phyloP scores from a whole-genome alignment of 768 basidiomycete species.

The Gloeopeniophorella convolvens region DNA sequence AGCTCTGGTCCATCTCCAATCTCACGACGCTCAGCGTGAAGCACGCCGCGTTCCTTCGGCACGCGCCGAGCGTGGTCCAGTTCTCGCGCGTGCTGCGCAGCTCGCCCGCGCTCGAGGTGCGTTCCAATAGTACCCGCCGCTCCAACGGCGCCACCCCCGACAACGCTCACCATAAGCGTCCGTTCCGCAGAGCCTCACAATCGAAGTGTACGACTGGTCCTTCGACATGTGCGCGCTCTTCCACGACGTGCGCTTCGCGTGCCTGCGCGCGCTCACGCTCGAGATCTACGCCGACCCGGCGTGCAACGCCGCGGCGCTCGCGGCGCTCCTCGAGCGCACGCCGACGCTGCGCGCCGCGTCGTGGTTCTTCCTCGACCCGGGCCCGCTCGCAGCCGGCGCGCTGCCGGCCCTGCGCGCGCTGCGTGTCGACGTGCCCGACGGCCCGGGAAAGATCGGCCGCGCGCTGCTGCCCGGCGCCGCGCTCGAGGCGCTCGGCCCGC shows the following conservation, averaged over 20 bases:
- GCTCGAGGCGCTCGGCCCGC: neutral
- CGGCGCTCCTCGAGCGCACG: constrained; percentile 2
- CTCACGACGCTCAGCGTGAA: constrained; percentile 3
- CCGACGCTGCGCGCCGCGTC: neutral
- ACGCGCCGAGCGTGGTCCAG: neutral
- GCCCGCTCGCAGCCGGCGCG: neutral
- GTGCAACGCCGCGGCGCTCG: neutral
- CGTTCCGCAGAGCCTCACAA: constrained; percentile 9
- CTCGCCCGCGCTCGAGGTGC: constrained; percentile 4
- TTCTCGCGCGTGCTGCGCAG: neutral
- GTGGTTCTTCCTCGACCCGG: neutral
- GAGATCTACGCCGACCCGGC: neutral
- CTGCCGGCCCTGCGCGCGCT: constrained; percentile 20
- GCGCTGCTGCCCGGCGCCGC: neutral
- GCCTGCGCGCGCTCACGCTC: neutral
- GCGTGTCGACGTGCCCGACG: neutral
- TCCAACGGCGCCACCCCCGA: too few species aligned
- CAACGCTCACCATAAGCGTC: too few species aligned
- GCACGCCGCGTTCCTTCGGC: neutral
- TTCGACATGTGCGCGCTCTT: neutral
- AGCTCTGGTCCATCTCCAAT: constrained; percentile 5
- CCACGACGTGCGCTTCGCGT: neutral
- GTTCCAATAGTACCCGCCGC: too few species aligned
- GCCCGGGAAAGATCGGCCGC: neutral
- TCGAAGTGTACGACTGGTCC: constrained; percentile 32